Evolutionary conservation across 164 flowering plant genomes (phyloP), one percentile per base, ranked within the genome.

Genomic region (Saururus chinensis): DNA sequence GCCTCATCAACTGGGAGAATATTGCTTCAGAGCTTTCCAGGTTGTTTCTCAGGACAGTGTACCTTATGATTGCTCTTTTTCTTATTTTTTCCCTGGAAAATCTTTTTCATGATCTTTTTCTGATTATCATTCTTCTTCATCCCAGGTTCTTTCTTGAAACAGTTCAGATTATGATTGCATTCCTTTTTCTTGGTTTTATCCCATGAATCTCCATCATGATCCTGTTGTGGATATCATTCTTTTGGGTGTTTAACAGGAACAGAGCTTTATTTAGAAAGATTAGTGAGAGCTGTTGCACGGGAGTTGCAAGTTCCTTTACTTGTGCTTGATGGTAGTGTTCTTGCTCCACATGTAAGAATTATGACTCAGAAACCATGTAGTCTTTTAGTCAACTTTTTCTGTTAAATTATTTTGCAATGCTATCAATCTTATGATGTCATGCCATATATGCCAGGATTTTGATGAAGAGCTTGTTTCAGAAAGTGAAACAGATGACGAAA

Each of bases 261-360:
- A 53, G 97, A 91, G 75, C 96, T 95, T 49, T 95, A 89, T 63
- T 82, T 93, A 37, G 99, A 95, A 78, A 84, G 99, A 74, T 56
- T 89, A 60, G 88, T 91, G 35, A 83, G 82, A 74, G 97, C 97
- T 56, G 96, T 95, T 71, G 97, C 99, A 17, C 77, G 68, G 45
- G 97, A 87, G 68, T 72, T 88, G 57, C 76, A 82, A 76, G 97
- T 91, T 53, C 93, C 99, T 13, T 60, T 95, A 57, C 72, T 95
- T 74, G 80, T 95, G 72, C 86, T 95, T 75, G 97, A 95, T 65
- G 82, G 97, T 79, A 91, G 82, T 66, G 73, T 87, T 67, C 91
- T 95, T 71, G 93, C 97, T 70, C 91, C 97, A 53, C 81, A 77
- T 76, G 99, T 95, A 84, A 82, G 95, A 45, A 45, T 45, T 45